These are phyloP conservation scores for Sanguinoderma infundibulare DNA, from an alignment of 1,284 basidiomycete species.

Conservation along the genomic window DNA sequence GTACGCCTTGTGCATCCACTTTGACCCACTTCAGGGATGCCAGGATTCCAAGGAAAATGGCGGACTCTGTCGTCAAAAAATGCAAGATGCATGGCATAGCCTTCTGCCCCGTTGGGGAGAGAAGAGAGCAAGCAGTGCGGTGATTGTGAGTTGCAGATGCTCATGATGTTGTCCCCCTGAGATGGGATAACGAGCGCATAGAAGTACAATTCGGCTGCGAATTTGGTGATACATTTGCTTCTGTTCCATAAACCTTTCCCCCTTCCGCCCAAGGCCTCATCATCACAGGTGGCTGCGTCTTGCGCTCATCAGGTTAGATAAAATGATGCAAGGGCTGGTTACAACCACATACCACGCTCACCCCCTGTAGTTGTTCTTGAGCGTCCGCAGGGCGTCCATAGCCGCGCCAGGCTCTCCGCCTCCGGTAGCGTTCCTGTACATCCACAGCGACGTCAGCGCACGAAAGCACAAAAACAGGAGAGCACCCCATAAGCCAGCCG, in stretches of 20 bases:
- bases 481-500: background rate
- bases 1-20: background rate
- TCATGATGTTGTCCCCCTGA: no score
- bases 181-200: no score
- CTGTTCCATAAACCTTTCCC: background rate
- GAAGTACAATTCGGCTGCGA: background rate
- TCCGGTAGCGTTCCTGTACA: slow-evolving; percentile 50
- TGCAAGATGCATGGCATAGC: no score
- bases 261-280: background rate
- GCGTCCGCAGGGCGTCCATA: slow-evolving; percentile 77
- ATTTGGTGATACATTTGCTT: slow-evolving; percentile 1
- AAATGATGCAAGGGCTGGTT: background rate
- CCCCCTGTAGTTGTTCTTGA: slow-evolving; percentile 84
- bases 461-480: background rate
- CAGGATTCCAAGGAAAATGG: no score
- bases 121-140: no score
- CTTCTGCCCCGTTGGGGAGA: no score
- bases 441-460: slow-evolving; percentile 6
- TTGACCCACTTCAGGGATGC: background rate
- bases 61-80: no score
- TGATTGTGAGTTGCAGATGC: no score
- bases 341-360: slow-evolving; percentile 32
- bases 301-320: background rate
- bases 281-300: slow-evolving; percentile 7
- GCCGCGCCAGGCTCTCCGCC: slow-evolving; percentile 55